A percentile compares a stretch with the other conserved stretches of the same genome.
These are phyloP conservation scores for Boletellus emodensis DNA, from an alignment of 768 basidiomycete species.

Conservation along the genomic window DNA sequence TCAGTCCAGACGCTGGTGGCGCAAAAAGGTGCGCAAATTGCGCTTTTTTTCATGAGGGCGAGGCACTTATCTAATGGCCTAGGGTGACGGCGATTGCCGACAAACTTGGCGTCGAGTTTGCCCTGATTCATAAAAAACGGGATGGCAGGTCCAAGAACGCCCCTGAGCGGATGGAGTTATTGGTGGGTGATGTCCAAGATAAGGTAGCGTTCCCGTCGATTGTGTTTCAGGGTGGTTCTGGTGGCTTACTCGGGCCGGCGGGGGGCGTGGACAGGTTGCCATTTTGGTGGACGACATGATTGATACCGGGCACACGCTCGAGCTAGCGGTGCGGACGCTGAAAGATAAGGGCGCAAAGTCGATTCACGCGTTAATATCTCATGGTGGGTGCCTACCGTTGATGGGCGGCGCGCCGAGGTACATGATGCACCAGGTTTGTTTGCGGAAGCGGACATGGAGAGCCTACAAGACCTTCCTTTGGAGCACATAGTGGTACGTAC, in stretches of 20 bases:
- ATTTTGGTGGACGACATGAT: constrained; percentile 99
- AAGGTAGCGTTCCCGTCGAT: constrained; percentile 47
- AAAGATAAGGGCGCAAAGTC: constrained; percentile 85
- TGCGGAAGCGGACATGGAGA: constrained; percentile 67
- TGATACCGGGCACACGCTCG: constrained; percentile 88
- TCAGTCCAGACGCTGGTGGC: constrained; percentile 96
- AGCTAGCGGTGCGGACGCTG: constrained; percentile 79
- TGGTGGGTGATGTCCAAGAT: constrained; percentile 91
- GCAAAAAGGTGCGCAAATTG: constrained; percentile 79
- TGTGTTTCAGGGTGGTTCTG: background rate
- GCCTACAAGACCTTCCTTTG: constrained; percentile 69
- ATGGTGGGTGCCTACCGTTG: constrained; percentile 52
- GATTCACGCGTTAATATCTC: constrained; percentile 86
- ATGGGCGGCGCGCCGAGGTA: constrained; percentile 2
- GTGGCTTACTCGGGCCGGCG: background rate
- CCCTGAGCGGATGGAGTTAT: constrained; percentile 83
- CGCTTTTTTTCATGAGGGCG: background rate
- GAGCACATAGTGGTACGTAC: constrained; percentile 76
- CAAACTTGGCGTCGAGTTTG: constrained; percentile 92
- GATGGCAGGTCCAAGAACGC: constrained; percentile 61
- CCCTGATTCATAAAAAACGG: constrained; percentile 89
- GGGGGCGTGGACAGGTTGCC: constrained; percentile 53
- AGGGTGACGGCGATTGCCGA: constrained; percentile 95
- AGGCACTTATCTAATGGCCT: constrained; percentile 8
- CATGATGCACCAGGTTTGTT: constrained; percentile 55